A percentile compares a stretch with the other conserved stretches of the same genome.
Evolutionary conservation across 148 eudicot genomes (phyloP).

Genomic region (Amaranthus cruentus): DNA sequence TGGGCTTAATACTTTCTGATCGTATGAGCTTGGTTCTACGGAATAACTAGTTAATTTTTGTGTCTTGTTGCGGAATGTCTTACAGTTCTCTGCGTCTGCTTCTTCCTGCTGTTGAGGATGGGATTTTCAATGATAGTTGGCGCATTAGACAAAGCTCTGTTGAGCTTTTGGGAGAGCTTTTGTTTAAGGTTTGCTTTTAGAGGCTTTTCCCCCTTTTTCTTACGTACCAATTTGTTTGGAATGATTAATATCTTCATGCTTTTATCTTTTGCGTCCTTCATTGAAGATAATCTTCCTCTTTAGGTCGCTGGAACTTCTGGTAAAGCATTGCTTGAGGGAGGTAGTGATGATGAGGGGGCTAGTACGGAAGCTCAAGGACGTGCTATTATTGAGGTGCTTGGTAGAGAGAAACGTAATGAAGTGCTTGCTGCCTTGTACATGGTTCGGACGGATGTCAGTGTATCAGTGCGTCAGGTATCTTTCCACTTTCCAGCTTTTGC

Average conservation of each 20-base stretch:
- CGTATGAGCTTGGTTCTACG: neutral
- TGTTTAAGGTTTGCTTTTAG: constrained; percentile 67
- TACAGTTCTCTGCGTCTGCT: constrained; percentile 86
- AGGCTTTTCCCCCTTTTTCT: neutral
- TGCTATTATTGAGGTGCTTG: constrained; percentile 94
- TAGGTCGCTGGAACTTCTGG: constrained; percentile 99
- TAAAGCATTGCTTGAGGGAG: constrained; percentile 97
- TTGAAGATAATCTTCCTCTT: constrained; percentile 4
- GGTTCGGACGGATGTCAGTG: constrained; percentile 96
- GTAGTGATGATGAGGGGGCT: constrained; percentile 99
- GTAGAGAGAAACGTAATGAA: constrained; percentile 93
- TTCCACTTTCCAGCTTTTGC: neutral
- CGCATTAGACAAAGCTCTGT: constrained; percentile 98
- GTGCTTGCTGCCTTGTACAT: constrained; percentile 94
- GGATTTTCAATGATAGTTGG: constrained; percentile 96
- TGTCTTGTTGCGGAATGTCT: neutral
- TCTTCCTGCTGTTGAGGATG: constrained; percentile 99
- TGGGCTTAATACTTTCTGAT: too few relatives aligned
- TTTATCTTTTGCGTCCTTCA: neutral
- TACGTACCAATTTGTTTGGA: neutral
- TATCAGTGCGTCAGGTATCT: constrained; percentile 93
- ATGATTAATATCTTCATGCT: neutral
- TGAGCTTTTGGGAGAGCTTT: constrained; percentile 84
- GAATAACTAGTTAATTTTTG: neutral
- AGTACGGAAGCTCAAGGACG: constrained; percentile 99